These are phyloP conservation scores for Laburnicola sp. DNA, from an alignment of 2,329 filamentous ascomycete species.

Conservation along the genomic window DNA sequence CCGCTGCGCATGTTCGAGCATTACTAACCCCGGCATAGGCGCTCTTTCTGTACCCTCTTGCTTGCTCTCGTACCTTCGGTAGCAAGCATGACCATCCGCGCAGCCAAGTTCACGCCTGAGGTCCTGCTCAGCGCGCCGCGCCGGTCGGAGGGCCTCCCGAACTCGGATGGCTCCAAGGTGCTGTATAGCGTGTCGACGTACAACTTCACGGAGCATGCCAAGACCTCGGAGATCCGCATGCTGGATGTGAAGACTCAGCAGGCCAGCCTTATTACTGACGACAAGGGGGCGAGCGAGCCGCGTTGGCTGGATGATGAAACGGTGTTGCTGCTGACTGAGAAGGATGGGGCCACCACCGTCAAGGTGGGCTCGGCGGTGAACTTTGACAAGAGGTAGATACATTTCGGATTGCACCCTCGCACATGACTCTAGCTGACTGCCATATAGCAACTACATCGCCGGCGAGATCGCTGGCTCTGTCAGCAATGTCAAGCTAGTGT, in stretches of 20 bases:
- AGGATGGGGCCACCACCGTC: constrained; percentile 47
- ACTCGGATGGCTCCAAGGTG: constrained; percentile 64
- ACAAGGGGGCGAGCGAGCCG: constrained; percentile 68
- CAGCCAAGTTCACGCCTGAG: constrained; percentile 73
- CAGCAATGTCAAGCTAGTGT: constrained; percentile 52
- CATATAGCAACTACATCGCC: constrained; percentile 44
- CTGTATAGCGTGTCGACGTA: constrained; percentile 75
- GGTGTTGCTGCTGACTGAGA: constrained; percentile 59
- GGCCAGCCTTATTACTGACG: constrained; percentile 66
- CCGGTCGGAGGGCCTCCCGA: constrained; percentile 71
- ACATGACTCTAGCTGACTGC: no score
- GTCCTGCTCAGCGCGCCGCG: constrained; percentile 76
- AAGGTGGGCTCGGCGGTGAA: constrained; percentile 39
- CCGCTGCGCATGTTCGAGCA: not conserved
- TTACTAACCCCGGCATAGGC: constrained; percentile 7
- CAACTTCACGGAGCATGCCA: constrained; percentile 74
- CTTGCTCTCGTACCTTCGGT: not conserved
- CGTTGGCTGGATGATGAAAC: constrained; percentile 74
- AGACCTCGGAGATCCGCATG: constrained; percentile 68
- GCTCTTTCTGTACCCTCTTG: constrained; percentile 2
- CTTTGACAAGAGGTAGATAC: constrained; percentile 39
- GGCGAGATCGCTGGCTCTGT: constrained; percentile 52
- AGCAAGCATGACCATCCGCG: constrained; percentile 66
- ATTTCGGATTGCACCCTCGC: no score
- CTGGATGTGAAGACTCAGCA: constrained; percentile 70